These are phyloP conservation scores for Aspergillus sp. DNA, from an alignment of 2,329 filamentous ascomycete species.

Conservation along the genomic window DNA sequence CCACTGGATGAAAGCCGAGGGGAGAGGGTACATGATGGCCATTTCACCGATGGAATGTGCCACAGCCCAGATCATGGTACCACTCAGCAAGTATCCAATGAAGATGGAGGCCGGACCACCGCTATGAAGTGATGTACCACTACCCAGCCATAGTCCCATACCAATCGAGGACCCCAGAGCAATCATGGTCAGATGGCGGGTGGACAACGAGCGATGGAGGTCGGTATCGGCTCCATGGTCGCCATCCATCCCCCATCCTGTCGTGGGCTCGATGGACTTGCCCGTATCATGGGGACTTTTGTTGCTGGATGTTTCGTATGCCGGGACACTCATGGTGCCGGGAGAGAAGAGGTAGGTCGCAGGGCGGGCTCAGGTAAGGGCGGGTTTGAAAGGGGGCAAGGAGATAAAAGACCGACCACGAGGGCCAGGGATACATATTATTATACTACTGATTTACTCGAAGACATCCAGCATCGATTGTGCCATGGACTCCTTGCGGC, in stretches of 20 bases:
- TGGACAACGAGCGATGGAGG: conserved; percentile 39
- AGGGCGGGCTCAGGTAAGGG: not conserved
- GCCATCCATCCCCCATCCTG: not conserved
- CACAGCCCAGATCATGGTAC: conserved; percentile 43
- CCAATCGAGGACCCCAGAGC: conserved; percentile 43
- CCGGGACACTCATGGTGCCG: not conserved
- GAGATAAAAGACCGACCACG: not conserved
- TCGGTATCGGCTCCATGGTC: conserved; percentile 28
- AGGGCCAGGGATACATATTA: not conserved
- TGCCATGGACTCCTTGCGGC: not conserved
- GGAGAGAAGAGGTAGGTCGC: not conserved
- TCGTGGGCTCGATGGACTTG: not conserved
- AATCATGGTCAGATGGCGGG: conserved; percentile 41
- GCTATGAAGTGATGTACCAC: conserved; percentile 38
- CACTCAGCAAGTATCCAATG: conserved; percentile 43
- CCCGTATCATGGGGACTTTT: not conserved
- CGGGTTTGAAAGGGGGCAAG: not conserved
- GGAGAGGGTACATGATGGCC: conserved; percentile 47
- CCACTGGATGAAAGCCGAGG: conserved; percentile 49
- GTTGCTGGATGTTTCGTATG: not conserved
- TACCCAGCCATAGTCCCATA: conserved; percentile 49
- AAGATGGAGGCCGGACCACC: conserved; percentile 47
- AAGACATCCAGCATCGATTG: not conserved
- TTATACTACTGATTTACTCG: not conserved
- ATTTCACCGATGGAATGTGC: conserved; percentile 48